Conservation (phyloP, 371 early-diverging fungal species). For the Syncephalastrum monosporum region DNA sequence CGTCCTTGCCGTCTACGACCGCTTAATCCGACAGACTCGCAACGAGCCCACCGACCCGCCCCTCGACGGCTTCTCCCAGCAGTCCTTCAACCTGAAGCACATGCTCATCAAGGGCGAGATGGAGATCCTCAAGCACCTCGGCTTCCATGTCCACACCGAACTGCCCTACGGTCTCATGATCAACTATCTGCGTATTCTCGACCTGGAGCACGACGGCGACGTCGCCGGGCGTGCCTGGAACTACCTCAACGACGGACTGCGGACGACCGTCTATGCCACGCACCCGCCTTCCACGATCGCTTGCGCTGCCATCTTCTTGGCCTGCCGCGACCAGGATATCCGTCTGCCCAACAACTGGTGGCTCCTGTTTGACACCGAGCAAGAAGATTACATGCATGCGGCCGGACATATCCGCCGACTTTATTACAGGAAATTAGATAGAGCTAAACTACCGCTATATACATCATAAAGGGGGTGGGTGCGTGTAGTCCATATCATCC, state of each 20-base stretch:
- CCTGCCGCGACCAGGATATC: constrained; percentile 65
- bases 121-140: constrained; percentile 81
- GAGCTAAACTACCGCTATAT: constrained; percentile 41
- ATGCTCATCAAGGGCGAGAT: constrained; percentile 81
- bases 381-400: constrained; percentile 62
- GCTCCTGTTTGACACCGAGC: constrained; percentile 79
- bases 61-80: constrained; percentile 63
- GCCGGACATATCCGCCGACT: constrained; percentile 62
- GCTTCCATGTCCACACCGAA: constrained; percentile 95
- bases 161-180: constrained; percentile 92
- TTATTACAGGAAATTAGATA: constrained; percentile 51
- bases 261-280: constrained; percentile 79
- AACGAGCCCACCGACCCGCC: constrained; percentile 48
- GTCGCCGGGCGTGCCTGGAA: constrained; percentile 88
- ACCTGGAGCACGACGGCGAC: constrained; percentile 67
- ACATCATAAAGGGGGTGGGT: background rate
- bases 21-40: constrained; percentile 60
- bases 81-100: constrained; percentile 73
- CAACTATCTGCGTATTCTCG: constrained; percentile 86
- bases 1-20: constrained; percentile 77
- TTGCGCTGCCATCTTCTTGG: constrained; percentile 85
- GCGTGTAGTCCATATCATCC: too few species aligned
- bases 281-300: constrained; percentile 91
- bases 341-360: constrained; percentile 84
- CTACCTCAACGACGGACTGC: constrained; percentile 83